Percentiles rank a stretch among this genome's conserved stretches.
These are phyloP conservation scores for Neofusicoccum laricinum DNA, from an alignment of 2,329 filamentous ascomycete genomes.

Conservation along the genomic window DNA sequence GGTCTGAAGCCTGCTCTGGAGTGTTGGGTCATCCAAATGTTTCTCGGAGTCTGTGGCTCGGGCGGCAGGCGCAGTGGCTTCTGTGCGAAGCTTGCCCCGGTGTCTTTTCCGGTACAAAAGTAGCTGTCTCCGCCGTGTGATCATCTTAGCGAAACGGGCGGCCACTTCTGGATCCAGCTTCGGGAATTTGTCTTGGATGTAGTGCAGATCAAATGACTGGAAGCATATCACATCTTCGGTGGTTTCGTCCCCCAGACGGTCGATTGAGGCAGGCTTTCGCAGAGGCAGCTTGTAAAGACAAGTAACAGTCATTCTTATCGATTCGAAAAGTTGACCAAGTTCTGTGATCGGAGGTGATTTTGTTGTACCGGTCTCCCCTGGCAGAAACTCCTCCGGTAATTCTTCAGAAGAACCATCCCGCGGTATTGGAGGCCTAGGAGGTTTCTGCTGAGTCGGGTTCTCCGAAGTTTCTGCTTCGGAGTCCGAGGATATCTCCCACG, in stretches of 20 bases:
- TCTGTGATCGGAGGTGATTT: neutral
- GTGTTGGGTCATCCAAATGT: neutral
- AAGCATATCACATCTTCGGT: neutral
- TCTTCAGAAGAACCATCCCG: neutral
- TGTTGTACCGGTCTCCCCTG: no score
- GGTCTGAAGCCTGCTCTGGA: neutral
- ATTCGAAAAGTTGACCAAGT: neutral
- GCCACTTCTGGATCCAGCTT: neutral
- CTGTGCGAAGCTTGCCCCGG: constrained; percentile 10
- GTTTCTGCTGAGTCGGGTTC: neutral
- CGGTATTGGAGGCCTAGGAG: neutral
- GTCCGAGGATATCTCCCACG: neutral
- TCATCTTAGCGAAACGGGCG: constrained; percentile 17
- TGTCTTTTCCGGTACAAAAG: constrained; percentile 17
- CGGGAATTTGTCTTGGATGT: constrained; percentile 19
- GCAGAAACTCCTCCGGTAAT: no score
- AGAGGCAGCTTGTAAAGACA: neutral
- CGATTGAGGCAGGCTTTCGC: neutral
- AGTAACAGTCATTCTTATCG: neutral
- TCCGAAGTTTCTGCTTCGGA: neutral
- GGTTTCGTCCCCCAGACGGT: constrained; percentile 11
- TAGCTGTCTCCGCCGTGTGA: constrained; percentile 19
- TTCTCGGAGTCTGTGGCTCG: no score
- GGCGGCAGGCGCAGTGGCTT: no score
- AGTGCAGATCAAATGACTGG: constrained; percentile 17